These are phyloP conservation scores for Clitopilus hobsonii DNA, from an alignment of 768 basidiomycete genomes.

Conservation along the genomic window DNA sequence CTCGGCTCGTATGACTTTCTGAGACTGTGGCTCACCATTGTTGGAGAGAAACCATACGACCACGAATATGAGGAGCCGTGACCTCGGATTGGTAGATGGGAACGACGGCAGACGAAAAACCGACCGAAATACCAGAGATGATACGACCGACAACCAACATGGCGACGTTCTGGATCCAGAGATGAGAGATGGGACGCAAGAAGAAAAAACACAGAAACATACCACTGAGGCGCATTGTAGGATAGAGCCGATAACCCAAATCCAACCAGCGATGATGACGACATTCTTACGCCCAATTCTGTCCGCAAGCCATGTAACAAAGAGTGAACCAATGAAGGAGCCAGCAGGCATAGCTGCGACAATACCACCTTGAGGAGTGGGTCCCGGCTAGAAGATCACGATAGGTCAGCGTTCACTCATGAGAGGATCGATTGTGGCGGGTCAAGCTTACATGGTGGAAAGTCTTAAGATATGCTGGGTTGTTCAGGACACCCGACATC, in stretches of 20 bases:
- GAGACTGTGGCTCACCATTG: slow-evolving; percentile 44
- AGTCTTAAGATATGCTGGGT: slow-evolving; percentile 28
- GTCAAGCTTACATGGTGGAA: slow-evolving; percentile 28
- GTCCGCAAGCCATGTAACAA: slow-evolving; percentile 62
- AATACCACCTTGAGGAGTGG: slow-evolving; percentile 63
- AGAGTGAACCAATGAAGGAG: slow-evolving; percentile 61
- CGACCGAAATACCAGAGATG: slow-evolving; percentile 64
- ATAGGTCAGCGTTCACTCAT: neutral
- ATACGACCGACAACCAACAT: slow-evolving; percentile 73
- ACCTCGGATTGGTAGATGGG: slow-evolving; percentile 77
- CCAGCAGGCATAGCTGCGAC: slow-evolving; percentile 80
- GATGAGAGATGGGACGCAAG: slow-evolving; percentile 2
- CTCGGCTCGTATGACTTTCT: neutral
- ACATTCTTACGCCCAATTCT: slow-evolving; percentile 60
- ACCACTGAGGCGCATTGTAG: slow-evolving; percentile 62
- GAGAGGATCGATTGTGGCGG: neutral
- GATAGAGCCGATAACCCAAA: slow-evolving; percentile 71
- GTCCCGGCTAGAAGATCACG: slow-evolving; percentile 32
- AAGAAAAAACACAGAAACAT: slow-evolving; percentile 11
- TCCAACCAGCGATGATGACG: slow-evolving; percentile 58
- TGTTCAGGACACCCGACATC: slow-evolving; percentile 74
- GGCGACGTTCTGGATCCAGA: slow-evolving; percentile 49
- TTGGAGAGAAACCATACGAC: slow-evolving; percentile 71
- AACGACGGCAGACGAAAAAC: slow-evolving; percentile 60
- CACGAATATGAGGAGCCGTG: slow-evolving; percentile 67